Evolutionary conservation across 176 grass and related monocot species (phyloP).

Genomic region (Puya raimondii): DNA sequence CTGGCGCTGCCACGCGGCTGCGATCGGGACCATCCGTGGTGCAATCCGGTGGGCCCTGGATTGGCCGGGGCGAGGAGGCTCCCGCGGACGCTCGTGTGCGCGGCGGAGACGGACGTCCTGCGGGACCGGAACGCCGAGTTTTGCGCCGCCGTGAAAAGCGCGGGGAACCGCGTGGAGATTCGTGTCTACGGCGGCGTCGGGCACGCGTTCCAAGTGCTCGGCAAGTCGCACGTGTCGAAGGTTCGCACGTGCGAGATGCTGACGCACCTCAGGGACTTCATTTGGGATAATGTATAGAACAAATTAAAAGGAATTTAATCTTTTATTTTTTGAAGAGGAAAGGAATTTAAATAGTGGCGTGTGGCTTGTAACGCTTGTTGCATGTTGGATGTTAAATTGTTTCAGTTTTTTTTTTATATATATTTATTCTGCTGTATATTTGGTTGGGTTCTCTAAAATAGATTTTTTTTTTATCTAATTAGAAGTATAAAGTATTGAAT

Average conservation of each 20-base stretch:
- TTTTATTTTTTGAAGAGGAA: too few species aligned
- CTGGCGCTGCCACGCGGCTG: conserved; percentile 48
- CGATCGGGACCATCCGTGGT: conserved; percentile 63
- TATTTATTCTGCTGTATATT: too few species aligned
- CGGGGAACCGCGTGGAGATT: conserved; percentile 51
- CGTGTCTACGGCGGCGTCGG: conserved; percentile 65
- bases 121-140: conserved; percentile 77
- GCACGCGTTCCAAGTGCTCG: conserved; percentile 86
- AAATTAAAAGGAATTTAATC: too few species aligned
- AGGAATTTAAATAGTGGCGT: too few species aligned
- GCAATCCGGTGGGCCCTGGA: conserved; percentile 48
- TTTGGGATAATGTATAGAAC: neutral
- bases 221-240: conserved; percentile 64
- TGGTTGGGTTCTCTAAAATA: too few species aligned
- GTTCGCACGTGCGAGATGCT: conserved; percentile 74
- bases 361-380: too few species aligned
- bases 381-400: too few species aligned
- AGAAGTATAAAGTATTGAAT: too few species aligned
- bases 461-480: too few species aligned
- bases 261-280: conserved; percentile 57
- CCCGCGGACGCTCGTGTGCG: conserved; percentile 60
- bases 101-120: conserved; percentile 56
- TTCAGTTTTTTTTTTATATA: too few species aligned
- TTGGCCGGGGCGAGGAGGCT: conserved; percentile 25
- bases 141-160: conserved; percentile 46